Evolutionary conservation across 192 early-diverging fungal species (phyloP).

Genomic region (Coemansia sp.): DNA sequence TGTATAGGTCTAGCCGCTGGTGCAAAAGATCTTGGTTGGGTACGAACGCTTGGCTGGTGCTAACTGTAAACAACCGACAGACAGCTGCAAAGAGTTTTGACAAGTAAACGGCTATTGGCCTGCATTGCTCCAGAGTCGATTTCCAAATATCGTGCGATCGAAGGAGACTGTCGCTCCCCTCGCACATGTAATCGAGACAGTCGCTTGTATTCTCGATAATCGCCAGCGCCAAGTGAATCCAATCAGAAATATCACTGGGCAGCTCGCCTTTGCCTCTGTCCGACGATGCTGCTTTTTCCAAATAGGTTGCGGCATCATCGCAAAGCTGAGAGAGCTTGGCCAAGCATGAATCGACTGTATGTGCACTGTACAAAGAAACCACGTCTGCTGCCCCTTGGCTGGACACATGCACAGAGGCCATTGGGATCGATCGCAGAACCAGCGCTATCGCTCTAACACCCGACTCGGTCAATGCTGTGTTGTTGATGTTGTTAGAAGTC

Average conservation of each 20-base stretch:
- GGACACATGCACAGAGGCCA: conserved; percentile 16
- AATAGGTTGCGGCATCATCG: conserved; percentile 13
- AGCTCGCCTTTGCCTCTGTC: not conserved
- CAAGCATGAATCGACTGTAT: conserved; percentile 28
- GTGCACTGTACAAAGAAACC: conserved; percentile 12
- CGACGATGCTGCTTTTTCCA: conserved; percentile 1
- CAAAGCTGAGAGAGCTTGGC: conserved; percentile 11
- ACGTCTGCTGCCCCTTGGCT: conserved; percentile 21
- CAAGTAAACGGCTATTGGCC: conserved; percentile 24
- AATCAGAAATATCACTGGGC: not conserved
- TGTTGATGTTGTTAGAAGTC: not conserved
- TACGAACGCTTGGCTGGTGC: conserved; percentile 4
- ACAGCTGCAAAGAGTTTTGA: conserved; percentile 23
- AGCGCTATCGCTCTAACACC: conserved; percentile 12
- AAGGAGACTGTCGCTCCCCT: conserved; percentile 18
- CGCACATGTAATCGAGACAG: conserved; percentile 17
- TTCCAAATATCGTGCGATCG: conserved; percentile 34
- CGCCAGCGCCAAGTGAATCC: conserved; percentile 4
- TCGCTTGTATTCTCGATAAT: conserved; percentile 5
- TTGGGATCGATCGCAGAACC: conserved; percentile 18
- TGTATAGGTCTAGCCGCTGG: conserved; percentile 1
- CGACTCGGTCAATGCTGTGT: conserved; percentile 17
- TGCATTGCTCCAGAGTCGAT: conserved; percentile 28
- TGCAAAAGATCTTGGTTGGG: conserved; percentile 2
- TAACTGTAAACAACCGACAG: conserved; percentile 15